Evolutionary conservation across 2,329 filamentous ascomycete genomes (phyloP), one percentile per base, ranked within the genome.

Genomic region (Fusarium pilosicola): DNA sequence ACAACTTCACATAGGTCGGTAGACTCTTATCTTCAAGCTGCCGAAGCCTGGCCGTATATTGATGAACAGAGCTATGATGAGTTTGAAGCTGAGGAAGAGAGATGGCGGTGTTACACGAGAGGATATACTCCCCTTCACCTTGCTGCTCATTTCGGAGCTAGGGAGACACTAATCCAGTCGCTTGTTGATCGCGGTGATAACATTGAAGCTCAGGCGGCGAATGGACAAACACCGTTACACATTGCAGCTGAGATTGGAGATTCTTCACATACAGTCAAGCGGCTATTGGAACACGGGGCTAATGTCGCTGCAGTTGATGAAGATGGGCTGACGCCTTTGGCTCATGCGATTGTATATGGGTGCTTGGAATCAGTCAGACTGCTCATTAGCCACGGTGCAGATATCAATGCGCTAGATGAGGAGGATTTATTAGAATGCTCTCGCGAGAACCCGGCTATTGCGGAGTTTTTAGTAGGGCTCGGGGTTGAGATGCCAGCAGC

Each of bases 11-110:
- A 11, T 15, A 39, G 64, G 1, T 49, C 13, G 8, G 26, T 67
- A 1, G 64, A 66, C 3, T 67, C 64, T 14, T 67, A 66, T 6
- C 32, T 38, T 7, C 64, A 66, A 44, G 64, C 44, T 28, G 38
- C 18, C 2, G 44, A 66, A 17, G 49, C 64, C 22, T 49, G 61
- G 49, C 49, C 62, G 0, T 66, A 59, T 9, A 12, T 49, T 0
- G 49, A 66, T 10, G 42, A 49, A 15, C 26, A 59, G 13, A 44
- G 26, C 8, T 66, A 66, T 12, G 44, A 59, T 22, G 62, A 67
- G 13, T 52, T 54, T 10, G 66, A 68, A 15, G 45, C 22, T 9
- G 11, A 32, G 6, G 34, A 51, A 4, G 34, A 46, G 22, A 59
- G 64, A 24, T 71, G 69, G 69, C 7, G 2, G 1, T 49, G 48